Base-by-base conservation (phyloP, 805 yeast species). In the Spencermartinsiella europaea region DNA sequence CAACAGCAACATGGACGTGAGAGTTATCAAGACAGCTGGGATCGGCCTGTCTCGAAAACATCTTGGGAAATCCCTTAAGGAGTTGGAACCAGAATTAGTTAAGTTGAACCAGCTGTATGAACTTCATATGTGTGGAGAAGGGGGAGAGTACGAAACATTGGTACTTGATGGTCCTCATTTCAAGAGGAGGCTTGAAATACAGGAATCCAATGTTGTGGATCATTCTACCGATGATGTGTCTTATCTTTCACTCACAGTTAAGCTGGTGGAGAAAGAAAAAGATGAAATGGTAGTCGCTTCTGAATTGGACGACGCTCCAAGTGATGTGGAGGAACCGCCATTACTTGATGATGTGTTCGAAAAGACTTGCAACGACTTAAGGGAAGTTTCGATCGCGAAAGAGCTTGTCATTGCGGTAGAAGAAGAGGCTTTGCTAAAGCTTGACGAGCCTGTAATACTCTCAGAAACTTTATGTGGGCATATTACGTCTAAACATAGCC, bases 51-150 rank as follows among this genome's bases (percentile, higher is more conserved):
- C 76, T 46, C 72, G 74, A 14, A 60, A 60, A 1, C 85, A 89
- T 65, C 68, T 93, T 50, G 95, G 95, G 1, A 75, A 76, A 61
- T 68, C 81, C 1, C 68, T 93, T 37, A 76, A 72, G 3, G 76
- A 85, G 50, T 69, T 83, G 52, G 76, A 74, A 46, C 84, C 87
- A 1, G 74, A 69, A 0, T 64, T 93, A 60, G 52, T 58, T 3
- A 46, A 44, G 10, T 67, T 90, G 50, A 83, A 89, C 61, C 49
- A 61, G 7, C 67, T 70, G 63, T 90, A 78, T 65, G 95, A 90
- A 1, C 85, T 90, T 12, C 96, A 91, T 63, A 80, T 93, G 0
- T 93, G 99, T 68, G 99, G 99, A 12, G 99, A 93, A 70, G 99
- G 99, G 28, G 99, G 99, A 1, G 99, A 93, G 64, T 93, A 88